A percentile compares a stretch with the other conserved stretches of the same genome.
Evolutionary conservation across 2,329 filamentous ascomycete genomes (phyloP).

Genomic region (Alternaria rosae): DNA sequence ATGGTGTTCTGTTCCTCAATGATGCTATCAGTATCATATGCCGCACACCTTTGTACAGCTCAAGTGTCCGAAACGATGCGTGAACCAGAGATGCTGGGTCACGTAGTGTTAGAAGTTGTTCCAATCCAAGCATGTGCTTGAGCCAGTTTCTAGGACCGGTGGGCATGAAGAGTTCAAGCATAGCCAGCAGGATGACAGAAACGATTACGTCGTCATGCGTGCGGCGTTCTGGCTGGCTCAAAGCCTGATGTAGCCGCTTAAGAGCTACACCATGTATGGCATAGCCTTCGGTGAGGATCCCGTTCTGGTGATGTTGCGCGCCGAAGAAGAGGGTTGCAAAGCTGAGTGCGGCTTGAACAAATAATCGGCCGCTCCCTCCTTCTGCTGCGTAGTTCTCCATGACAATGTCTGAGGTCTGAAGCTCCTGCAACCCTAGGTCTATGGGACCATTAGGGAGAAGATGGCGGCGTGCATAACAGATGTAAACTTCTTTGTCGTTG

Average conservation of each 20-base stretch:
- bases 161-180: constrained; percentile 37
- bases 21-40: constrained; percentile 36
- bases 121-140: constrained; percentile 40
- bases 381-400: not conserved
- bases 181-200: constrained; percentile 32
- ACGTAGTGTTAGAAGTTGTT: constrained; percentile 36
- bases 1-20: constrained; percentile 24
- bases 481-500: constrained; percentile 33
- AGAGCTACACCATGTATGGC: constrained; percentile 33
- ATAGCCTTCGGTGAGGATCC: constrained; percentile 30
- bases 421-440: constrained; percentile 28
- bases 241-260: constrained; percentile 32
- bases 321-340: constrained; percentile 40
- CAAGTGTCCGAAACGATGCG: constrained; percentile 20
- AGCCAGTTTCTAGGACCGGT: constrained; percentile 31
- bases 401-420: constrained; percentile 24
- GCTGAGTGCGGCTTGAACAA: constrained; percentile 30
- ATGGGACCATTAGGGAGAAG: constrained; percentile 31
- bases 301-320: constrained; percentile 22
- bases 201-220: constrained; percentile 36
- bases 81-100: constrained; percentile 12
- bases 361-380: constrained; percentile 16
- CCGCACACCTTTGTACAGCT: constrained; percentile 32
- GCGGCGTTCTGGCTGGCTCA: constrained; percentile 29
- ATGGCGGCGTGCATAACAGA: constrained; percentile 32